These are phyloP conservation scores for Incumbomyces lentus DNA, from an alignment of 2,329 filamentous ascomycete species.

Conservation along the genomic window DNA sequence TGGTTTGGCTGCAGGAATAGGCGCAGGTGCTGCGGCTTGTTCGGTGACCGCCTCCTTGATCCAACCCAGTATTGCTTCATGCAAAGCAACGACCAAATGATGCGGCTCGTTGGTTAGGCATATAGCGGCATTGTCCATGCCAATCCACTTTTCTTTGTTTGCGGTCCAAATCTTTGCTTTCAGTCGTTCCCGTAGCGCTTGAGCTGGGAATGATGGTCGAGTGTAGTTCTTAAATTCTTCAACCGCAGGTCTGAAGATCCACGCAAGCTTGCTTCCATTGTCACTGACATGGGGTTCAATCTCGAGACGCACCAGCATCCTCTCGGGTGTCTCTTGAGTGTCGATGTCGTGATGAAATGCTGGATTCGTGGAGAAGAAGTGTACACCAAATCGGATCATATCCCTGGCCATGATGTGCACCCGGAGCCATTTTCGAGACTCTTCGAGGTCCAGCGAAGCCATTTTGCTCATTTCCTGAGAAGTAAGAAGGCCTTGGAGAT, in stretches of 20 bases:
- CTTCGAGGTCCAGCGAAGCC: neutral
- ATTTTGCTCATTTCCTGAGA: neutral
- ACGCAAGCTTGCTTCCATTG: constrained; percentile 11
- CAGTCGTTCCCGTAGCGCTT: constrained; percentile 13
- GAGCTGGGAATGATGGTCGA: constrained; percentile 15
- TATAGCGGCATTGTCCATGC: constrained; percentile 15
- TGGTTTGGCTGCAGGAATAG: neutral
- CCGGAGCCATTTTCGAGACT: constrained; percentile 7
- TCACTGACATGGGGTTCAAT: constrained; percentile 13
- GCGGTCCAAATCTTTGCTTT: constrained; percentile 16
- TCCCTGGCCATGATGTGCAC: constrained; percentile 16
- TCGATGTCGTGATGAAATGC: constrained; percentile 8
- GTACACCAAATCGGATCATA: constrained; percentile 13
- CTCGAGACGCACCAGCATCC: constrained; percentile 18
- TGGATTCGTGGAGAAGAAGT: constrained; percentile 14
- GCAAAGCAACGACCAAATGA: constrained; percentile 14
- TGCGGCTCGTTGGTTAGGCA: constrained; percentile 15
- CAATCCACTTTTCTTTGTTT: constrained; percentile 13
- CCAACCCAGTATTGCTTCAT: constrained; percentile 15
- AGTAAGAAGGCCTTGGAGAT: constrained; percentile 9
- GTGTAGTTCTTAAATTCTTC: constrained; percentile 19
- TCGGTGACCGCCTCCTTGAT: constrained; percentile 9
- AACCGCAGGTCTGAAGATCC: constrained; percentile 17
- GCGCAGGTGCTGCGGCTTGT: neutral
- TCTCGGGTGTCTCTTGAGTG: constrained; percentile 7